Evolutionary conservation across 257 asterid genomes (phyloP).

Genomic region (Nicotiana obtusifolia): DNA sequence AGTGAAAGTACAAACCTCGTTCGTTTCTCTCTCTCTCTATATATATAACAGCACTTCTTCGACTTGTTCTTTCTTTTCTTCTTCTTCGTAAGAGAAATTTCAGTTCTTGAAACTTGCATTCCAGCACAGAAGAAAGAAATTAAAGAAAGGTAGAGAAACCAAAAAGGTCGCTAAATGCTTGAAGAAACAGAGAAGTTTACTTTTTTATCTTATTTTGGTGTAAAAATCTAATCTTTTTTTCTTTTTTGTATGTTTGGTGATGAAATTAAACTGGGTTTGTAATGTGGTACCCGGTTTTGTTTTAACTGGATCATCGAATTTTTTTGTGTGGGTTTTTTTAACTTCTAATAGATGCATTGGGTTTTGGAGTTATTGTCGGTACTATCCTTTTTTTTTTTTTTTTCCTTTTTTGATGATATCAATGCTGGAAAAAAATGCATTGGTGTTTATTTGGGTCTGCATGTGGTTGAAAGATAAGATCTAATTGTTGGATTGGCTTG

Average conservation of each 20-base stretch:
- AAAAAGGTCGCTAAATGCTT: neutral
- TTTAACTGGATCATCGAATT: neutral
- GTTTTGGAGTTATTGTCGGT: constrained; percentile 4
- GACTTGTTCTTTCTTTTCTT: neutral
- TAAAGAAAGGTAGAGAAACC: neutral
- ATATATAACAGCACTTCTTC: neutral
- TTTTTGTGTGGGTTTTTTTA: neutral
- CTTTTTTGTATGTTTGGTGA: neutral
- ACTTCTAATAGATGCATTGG: constrained; percentile 3
- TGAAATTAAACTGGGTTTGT: neutral
- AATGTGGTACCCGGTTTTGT: neutral
- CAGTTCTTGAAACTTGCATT: constrained; percentile 17
- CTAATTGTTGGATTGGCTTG: constrained; percentile 33
- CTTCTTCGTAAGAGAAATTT: constrained; percentile 24
- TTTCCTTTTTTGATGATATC: constrained; percentile 26
- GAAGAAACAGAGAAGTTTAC: neutral
- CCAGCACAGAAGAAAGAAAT: constrained; percentile 1
- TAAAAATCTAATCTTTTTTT: constrained; percentile 31
- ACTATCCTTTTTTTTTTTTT: neutral
- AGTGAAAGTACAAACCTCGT: constrained; percentile 6
- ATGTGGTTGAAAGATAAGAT: constrained; percentile 56
- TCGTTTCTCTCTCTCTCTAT: constrained; percentile 8
- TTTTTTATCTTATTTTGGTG: neutral
- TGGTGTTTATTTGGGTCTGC: constrained; percentile 20
- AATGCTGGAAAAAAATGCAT: constrained; percentile 31